Evolutionary conservation across 306 rosid species (phyloP).

Genomic region (Geum urbanum): DNA sequence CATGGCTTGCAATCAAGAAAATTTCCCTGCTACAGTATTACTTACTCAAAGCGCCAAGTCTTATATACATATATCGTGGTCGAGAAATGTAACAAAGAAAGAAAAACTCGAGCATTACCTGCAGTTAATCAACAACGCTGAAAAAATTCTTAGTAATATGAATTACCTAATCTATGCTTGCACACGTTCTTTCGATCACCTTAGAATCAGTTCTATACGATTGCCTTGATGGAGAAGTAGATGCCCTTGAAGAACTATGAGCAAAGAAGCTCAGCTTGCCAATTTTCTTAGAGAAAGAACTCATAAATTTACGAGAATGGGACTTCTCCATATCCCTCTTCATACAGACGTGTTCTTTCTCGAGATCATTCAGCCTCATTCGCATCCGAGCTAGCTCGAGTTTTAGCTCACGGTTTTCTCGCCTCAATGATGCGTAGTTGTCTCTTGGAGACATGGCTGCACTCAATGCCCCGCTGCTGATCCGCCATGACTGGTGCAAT

Average conservation of each 20-base stretch:
- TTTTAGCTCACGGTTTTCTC: conserved; percentile 97
- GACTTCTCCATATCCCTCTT: conserved; percentile 96
- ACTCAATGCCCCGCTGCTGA: conserved; percentile 93
- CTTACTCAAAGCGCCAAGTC: conserved; percentile 23
- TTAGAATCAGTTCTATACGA: conserved; percentile 91
- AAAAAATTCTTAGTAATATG: conserved; percentile 14
- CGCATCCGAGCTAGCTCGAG: conserved; percentile 84
- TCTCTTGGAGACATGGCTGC: conserved; percentile 99
- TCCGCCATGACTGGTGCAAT: conserved; percentile 85
- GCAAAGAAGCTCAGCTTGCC: conserved; percentile 72
- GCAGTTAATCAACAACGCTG: conserved; percentile 31
- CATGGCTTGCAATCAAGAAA: conserved; percentile 43
- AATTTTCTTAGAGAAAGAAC: conserved; percentile 80
- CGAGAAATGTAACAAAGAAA: conserved; percentile 26
- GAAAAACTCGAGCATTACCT: conserved; percentile 40
- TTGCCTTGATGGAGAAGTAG: conserved; percentile 85
- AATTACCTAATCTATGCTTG: conserved; percentile 73
- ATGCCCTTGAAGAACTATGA: conserved; percentile 77
- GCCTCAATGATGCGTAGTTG: conserved; percentile 88
- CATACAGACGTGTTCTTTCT: conserved; percentile 97
- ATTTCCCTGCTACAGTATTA: conserved; percentile 22
- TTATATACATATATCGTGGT: conserved; percentile 40
- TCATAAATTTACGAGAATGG: conserved; percentile 74
- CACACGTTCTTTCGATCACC: conserved; percentile 94
- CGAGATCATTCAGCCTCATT: conserved; percentile 92